Conservation (phyloP, 2,329 filamentous ascomycete genomes). For the Pseudocercospora fijiensis region DNA sequence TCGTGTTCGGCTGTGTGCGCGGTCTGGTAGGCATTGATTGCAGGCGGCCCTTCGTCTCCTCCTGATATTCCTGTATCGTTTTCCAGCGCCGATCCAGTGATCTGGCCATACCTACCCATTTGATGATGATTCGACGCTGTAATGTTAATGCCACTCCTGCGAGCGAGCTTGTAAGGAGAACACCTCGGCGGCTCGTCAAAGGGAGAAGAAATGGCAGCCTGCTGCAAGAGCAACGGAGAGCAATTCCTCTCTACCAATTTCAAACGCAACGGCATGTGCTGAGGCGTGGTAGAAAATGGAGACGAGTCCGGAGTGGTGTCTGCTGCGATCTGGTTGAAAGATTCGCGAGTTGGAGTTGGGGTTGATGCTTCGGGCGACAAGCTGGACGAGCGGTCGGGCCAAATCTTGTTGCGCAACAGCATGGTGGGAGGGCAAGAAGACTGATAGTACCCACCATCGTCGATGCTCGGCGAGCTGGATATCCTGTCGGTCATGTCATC, state of each 20-base stretch:
- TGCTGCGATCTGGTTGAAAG: conserved; percentile 38
- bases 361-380: conserved; percentile 41
- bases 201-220: conserved; percentile 22
- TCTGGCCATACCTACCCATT: conserved; percentile 49
- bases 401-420: conserved; percentile 26
- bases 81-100: conserved; percentile 9
- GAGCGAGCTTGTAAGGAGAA: conserved; percentile 14
- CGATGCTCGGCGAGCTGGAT: conserved; percentile 96
- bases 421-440: conserved; percentile 26
- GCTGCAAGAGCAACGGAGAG: conserved; percentile 24
- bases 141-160: conserved; percentile 16
- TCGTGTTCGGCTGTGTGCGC: neutral
- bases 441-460: conserved; percentile 83
- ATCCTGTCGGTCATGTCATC: conserved; percentile 99
- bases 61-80: neutral
- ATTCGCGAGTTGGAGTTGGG: conserved; percentile 28
- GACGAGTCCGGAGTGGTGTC: conserved; percentile 41
- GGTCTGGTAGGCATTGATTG: neutral
- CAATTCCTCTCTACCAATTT: conserved; percentile 25
- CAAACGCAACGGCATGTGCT: conserved; percentile 38
- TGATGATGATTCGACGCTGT: conserved; percentile 47
- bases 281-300: conserved; percentile 45
- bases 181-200: conserved; percentile 18
- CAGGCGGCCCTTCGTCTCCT: neutral
- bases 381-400: conserved; percentile 47